Evolutionary conservation across 2,329 filamentous ascomycete species (phyloP), one percentile per base, ranked within the genome.

Genomic region (Diaporthe aspalathi): DNA sequence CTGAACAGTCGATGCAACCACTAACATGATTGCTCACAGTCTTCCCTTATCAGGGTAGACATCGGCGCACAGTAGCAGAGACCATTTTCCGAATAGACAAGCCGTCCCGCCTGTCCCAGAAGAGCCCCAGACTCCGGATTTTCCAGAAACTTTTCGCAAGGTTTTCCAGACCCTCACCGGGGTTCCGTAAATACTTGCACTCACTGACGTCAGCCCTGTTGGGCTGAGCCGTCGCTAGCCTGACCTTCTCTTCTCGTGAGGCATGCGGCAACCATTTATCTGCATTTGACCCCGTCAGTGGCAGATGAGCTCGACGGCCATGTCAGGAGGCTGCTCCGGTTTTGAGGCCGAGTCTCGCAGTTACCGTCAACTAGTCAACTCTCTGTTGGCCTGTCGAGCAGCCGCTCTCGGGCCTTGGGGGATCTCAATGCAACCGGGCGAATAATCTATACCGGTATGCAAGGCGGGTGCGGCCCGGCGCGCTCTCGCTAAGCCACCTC

Each of bases 381-480:
- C 14, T 20, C 49, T 38, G 6, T 38, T 38, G 35, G 35, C 35
- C 9, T 12, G 9, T 38, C 16, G 52, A 29, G 9, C 43, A 6
- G 40, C 73, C n/a, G 52, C 43, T 57, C 29, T 35, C 50, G 52
- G 57, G 53, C 27, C 35, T 47, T 11, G 29, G 54, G 57, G 32
- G n/a, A 14, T 43, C 40, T 66, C 70, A 67, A 69, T 71, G 70
- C 68, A 43, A 67, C 68, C 67, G 68, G 70, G 68, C 29, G 47
- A 50, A 47, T 45, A 53, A 63, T 47, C 8, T 12, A 50, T 53
- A 57, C 40, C 5, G 35, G 52, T 47, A 70, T 67, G 69, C 62
- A 67, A 53, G 62, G 45, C 62, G 50, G 69, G 69, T 47, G 47
- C 69, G 69, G 69, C 60, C 69, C 69, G 69, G 62, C 54, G 62